Conservation (phyloP, 2,329 filamentous ascomycete species). For the Claviceps humidiphila region DNA sequence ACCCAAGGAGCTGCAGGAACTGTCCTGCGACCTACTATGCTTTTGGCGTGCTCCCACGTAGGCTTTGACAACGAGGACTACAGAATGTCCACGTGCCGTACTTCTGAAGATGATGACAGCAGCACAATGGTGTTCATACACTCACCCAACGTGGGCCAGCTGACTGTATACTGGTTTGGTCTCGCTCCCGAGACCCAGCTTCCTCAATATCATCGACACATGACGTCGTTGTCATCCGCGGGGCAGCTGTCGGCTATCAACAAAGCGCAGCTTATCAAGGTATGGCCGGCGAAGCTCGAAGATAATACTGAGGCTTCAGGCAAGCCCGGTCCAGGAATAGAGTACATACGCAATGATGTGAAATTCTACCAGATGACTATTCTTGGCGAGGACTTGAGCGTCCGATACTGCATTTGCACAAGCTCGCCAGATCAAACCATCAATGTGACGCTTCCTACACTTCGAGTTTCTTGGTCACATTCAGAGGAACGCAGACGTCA, state of each 20-base stretch:
- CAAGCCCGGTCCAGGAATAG: slow-evolving; percentile 13
- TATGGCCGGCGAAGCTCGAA: slow-evolving; percentile 16
- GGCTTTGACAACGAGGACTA: slow-evolving; percentile 13
- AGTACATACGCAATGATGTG: slow-evolving; percentile 20
- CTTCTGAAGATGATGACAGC: slow-evolving; percentile 11
- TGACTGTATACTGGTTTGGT: slow-evolving; percentile 24
- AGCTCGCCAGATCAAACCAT: slow-evolving; percentile 13
- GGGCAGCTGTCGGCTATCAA: slow-evolving; percentile 2
- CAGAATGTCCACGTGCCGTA: slow-evolving; percentile 17
- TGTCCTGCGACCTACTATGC: slow-evolving; percentile 10
- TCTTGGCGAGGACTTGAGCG: slow-evolving; percentile 27
- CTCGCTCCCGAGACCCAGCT: slow-evolving; percentile 11
- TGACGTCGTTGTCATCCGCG: slow-evolving; percentile 14
- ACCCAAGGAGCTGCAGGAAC: slow-evolving; percentile 1
- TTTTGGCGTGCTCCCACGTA: slow-evolving; percentile 18
- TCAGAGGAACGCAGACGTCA: slow-evolving; percentile 14
- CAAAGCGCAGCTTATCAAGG: slow-evolving; percentile 14
- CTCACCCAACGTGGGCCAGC: slow-evolving; percentile 17
- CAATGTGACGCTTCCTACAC: slow-evolving; percentile 16
- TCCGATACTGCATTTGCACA: slow-evolving; percentile 27
- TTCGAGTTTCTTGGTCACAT: slow-evolving; percentile 14
- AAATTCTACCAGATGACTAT: slow-evolving; percentile 35
- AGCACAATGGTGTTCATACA: slow-evolving; percentile 21
- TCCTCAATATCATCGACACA: slow-evolving; percentile 26
- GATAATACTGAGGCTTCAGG: slow-evolving; percentile 1